Evolutionary conservation across 352 stramenopile genomes (phyloP).

Genomic region (Pythium periplocum): DNA sequence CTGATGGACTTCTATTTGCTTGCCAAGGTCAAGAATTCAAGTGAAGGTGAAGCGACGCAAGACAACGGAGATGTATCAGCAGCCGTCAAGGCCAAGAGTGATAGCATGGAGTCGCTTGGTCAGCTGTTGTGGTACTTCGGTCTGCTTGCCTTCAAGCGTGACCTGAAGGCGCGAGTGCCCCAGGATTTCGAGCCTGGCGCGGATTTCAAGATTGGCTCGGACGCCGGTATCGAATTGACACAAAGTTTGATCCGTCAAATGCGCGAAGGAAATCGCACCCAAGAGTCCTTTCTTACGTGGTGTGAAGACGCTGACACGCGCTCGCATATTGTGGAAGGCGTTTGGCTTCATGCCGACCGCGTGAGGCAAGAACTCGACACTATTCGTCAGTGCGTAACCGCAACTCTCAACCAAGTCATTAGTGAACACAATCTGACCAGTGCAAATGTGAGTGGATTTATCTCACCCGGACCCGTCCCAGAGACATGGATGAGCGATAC

Average conservation of each 20-base stretch:
- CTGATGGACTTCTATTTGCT: conserved; percentile 13
- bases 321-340: conserved; percentile 2
- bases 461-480: conserved; percentile 24
- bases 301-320: no score
- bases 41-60: conserved; percentile 5
- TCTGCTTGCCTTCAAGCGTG: conserved; percentile 1
- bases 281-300: no score
- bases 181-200: conserved; percentile 1
- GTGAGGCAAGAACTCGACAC: conserved; percentile 8
- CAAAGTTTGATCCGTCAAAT: conserved; percentile 7
- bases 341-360: conserved; percentile 17
- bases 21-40: conserved; percentile 4
- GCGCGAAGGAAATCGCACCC: conserved; percentile 3
- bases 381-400: conserved; percentile 11
- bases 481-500: conserved; percentile 32
- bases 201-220: not conserved
- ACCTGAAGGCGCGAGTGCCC: not conserved
- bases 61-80: conserved; percentile 2
- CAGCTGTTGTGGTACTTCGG: conserved; percentile 17
- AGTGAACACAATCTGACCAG: conserved; percentile 5
- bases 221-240: conserved; percentile 1
- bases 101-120: conserved; percentile 10
- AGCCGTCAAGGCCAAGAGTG: conserved; percentile 7
- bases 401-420: conserved; percentile 15
- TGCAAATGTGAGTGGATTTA: conserved; percentile 9